Base-by-base conservation (phyloP, 148 eudicot species). In the Mesembryanthemum crystallinum region DNA sequence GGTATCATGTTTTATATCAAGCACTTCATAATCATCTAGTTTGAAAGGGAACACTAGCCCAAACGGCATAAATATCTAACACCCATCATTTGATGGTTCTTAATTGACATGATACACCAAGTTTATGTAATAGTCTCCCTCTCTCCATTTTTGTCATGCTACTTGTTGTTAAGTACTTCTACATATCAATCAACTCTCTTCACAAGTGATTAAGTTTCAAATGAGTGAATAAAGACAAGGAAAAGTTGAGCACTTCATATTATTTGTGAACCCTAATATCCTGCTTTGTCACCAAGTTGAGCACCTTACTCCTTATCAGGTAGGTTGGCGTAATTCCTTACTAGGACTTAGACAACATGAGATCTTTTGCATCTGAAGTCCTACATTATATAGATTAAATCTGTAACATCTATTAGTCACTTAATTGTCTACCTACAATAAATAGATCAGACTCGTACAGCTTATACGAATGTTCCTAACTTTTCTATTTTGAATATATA, bases 401-500 rank as follows among this genome's bases (percentile, higher is more conserved):
- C 28, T 35, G 23, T 13, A 35, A 30, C 1, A 30, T 10, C 15
- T 72, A 61, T 52, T 9, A 24, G 30, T 17, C 64, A 20, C 10
- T 24, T 51, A 9, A 72, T 35, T 72, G 18, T 27, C 49, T 1
- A 14, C 49, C 32, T 25, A n/a, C n/a, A n/a, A n/a, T n/a, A n/a
- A n/a, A n/a, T n/a, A n/a, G n/a, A n/a, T n/a, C n/a, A n/a, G n/a
- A n/a, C n/a, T n/a, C n/a, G n/a, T n/a, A n/a, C n/a, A n/a, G n/a
- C n/a, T n/a, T n/a, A 21, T 65, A 49, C 25, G 27, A 32, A 62
- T 62, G 33, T 55, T 61, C 11, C 54, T 55, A 45, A 30, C 12
- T 28, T 17, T 58, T 42, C n/a, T 33, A 58, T 28, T 39, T 65
- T 59, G 29, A 29, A 14, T 64, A 74, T 63, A 60, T 63, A 96